Base-by-base conservation (phyloP, 2,329 filamentous ascomycete species). In the Sporothrix inflata region DNA sequence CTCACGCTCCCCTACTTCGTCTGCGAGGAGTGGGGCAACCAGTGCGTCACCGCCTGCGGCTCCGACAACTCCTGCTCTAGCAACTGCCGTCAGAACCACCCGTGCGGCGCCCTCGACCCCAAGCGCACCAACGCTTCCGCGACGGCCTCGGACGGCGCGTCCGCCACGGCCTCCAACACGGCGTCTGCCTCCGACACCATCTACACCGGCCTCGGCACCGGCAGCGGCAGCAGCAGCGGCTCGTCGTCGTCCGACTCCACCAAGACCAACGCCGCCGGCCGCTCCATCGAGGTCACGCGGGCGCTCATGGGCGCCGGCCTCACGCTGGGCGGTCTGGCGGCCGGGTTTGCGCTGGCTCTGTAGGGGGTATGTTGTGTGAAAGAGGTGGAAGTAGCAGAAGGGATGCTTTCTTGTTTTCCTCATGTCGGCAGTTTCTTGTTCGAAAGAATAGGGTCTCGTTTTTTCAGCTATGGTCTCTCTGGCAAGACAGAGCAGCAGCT, bases 1-100 rank as follows among this genome's bases (percentile, higher is more conserved):
- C 86, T 93, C 76, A 94, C 92, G 1, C 84, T 96, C 34, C 92
- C 93, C 45, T 95, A 89, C 86, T 93, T 90, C 83, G 86, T 90
- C 77, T 96, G 92, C 86, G 86, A 85, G 63, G 86, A 91, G 81
- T 93, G 87, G 86, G 90, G 88, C 77, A 89, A 84, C 79, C 88
- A 93, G 81, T 94, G 91, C 79, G 89, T 91, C 14, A 78, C 75
- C 1, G 81, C 74, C 72, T 94, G 92, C 81, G 83, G 81, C 45
- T 73, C 78, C 67, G 79, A 82, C 75, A 84, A 90, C 81, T 85
- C 85, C 76, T 94, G 92, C 79, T 80, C 86, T n/a, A 81, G 82
- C 73, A 77, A 81, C 71, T 94, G 92, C 83, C 85, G 87, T 71
- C 77, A 87, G 76, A 83, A 94, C 74, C 84, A 94, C 82, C 91